Base-by-base conservation (phyloP, 1,284 basidiomycete species). In the Moniliella sp. region DNA sequence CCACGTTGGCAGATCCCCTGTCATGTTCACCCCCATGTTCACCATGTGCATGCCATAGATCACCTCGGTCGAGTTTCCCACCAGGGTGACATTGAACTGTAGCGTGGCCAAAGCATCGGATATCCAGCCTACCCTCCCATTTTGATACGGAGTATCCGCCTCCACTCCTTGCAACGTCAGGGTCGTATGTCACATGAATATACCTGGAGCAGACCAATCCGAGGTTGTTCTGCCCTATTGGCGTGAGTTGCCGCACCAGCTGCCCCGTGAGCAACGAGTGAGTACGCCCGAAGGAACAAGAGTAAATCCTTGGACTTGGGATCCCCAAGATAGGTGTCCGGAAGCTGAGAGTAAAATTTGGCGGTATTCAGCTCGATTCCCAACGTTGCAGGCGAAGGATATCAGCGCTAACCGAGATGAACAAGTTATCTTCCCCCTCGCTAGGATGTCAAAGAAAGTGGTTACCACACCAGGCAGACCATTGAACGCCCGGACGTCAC, bases 361-460 rank as follows among this genome's bases (percentile, higher is more conserved):
- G 74, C 73, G 2, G 68, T 71, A 21, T 76, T 77, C 23, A 79
- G 64, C 45, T 76, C 67, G 40, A 79, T 76, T 18, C 76, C 75
- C 25, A 79, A 61, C 44, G 78, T 72, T 68, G 62, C 42, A 19
- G 70, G 66, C 12, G 74, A 78, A 1, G 75, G 74, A 79, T 78
- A 5, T 61, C 36, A 0, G 74, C 66, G 49, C 72, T 71, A 2
- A 75, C 74, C 38, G 70, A 69, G 35, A 79, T 73, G 36, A 71
- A 69, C 39, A 79, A 75, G 23, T 75, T 72, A 38, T 75, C 74
- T 27, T 67, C 67, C 27, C 71, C 66, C 51, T 75, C 69, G 45
- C 75, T 70, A 10, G 40, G 31, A 46, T 33, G 36, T 62, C 48
- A 64, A 79, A 78, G 61, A 76, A 72, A 43, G 65, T 69, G 48